Evolutionary conservation across 2,329 filamentous ascomycete species (phyloP).

Genomic region (Chaetomium sp.): DNA sequence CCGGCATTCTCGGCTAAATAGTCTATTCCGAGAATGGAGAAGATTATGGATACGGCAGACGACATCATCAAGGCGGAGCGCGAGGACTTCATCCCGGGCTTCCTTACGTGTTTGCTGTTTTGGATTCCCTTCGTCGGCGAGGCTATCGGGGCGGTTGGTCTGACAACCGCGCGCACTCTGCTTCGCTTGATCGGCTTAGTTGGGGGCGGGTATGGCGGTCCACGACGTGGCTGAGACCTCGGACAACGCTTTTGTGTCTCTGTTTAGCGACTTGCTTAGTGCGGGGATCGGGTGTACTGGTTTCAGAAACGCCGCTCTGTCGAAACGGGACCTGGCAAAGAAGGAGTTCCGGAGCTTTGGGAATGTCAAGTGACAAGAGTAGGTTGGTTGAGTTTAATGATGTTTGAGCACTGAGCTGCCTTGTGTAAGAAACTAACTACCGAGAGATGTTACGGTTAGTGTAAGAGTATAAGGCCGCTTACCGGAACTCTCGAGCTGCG

Average conservation of each 20-base stretch:
- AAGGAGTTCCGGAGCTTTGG: neutral
- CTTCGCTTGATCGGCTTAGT: neutral
- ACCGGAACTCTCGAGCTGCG: too few species aligned
- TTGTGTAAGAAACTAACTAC: neutral
- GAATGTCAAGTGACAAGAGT: neutral
- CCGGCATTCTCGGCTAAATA: too few species aligned
- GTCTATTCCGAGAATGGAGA: too few species aligned
- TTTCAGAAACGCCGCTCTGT: neutral
- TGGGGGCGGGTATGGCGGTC: neutral
- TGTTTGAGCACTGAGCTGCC: neutral
- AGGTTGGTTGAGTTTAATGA: neutral
- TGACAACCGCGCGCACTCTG: neutral
- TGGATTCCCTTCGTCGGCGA: neutral
- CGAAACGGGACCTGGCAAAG: neutral
- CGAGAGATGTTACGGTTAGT: too few species aligned
- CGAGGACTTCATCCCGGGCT: neutral
- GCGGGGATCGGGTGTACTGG: neutral
- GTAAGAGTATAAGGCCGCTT: too few species aligned
- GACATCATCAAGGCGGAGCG: too few species aligned
- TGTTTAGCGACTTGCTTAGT: neutral
- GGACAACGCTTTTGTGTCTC: neutral
- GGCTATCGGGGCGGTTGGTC: neutral
- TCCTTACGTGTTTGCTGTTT: neutral
- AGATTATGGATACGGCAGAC: too few species aligned
- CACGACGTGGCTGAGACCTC: neutral